Percentiles rank a stretch among this genome's conserved stretches.
Evolutionary conservation across 2,329 filamentous ascomycete species (phyloP).

Genomic region (Scorias spongiosa): DNA sequence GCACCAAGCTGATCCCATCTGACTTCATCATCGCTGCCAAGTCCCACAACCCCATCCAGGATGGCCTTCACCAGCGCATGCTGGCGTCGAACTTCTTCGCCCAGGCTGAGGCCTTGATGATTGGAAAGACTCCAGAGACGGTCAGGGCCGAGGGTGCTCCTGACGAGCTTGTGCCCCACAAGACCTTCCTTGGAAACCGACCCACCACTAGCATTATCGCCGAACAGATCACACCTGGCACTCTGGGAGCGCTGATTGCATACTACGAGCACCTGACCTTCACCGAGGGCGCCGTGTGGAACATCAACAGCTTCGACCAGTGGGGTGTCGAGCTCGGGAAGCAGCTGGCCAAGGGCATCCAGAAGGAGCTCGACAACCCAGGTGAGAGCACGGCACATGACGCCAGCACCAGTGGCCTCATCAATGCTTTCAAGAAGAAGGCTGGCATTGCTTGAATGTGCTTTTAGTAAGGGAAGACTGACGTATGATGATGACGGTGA

Average conservation of each 20-base stretch:
- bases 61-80: constrained; percentile 94
- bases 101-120: constrained; percentile 74
- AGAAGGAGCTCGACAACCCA: constrained; percentile 63
- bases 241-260: constrained; percentile 86
- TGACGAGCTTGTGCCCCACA: constrained; percentile 78
- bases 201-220: constrained; percentile 92
- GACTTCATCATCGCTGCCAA: constrained; percentile 96
- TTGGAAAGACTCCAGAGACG: constrained; percentile 71
- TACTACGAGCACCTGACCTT: constrained; percentile 99
- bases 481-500: too few species aligned
- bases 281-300: constrained; percentile 94
- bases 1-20: constrained; percentile 94
- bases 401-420: constrained; percentile 71
- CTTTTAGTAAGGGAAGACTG: too few species aligned
- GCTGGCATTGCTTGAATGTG: constrained; percentile 24
- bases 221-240: constrained; percentile 82
- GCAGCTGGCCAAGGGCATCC: constrained; percentile 61
- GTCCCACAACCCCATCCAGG: constrained; percentile 88
- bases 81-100: constrained; percentile 84
- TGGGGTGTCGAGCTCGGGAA: constrained; percentile 99
- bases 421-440: constrained; percentile 83
- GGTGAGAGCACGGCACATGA: constrained; percentile 64
- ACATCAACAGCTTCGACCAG: constrained; percentile 99
- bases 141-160: constrained; percentile 61
- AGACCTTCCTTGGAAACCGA: constrained; percentile 96